Evolutionary conservation across 1,284 basidiomycete species (phyloP), one percentile per base, ranked within the genome.

Genomic region (Volvariella volvacea): DNA sequence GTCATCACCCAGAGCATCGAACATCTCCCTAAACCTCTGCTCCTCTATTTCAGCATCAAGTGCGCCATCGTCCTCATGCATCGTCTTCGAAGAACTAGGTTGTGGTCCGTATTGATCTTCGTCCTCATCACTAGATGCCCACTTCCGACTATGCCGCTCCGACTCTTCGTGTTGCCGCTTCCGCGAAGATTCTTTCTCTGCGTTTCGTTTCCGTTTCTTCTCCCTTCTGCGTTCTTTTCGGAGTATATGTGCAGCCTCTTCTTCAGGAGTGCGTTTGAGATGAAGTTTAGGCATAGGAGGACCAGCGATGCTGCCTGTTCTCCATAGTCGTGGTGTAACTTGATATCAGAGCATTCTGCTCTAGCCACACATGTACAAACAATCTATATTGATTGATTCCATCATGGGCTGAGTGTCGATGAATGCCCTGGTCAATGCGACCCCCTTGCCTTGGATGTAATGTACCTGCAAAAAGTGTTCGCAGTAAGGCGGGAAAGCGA

Each of bases 231-330:
- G 68, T 47, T 67, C 65, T 53, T 78, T 84, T 44, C 69, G 71
- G 21, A 65, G 54, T 43, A 72, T 67, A 17, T 67, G 74, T 33
- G 74, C 73, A n/a, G 64, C 73, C 54, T 82, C 73, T 57, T 88
- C 84, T 45, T 77, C 76, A 2, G 77, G 76, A 0, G 86, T 87
- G 22, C 74, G 75, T 59, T 88, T 88, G 25, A 88, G 67, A 44
- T 70, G 74, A n/a, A 87, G 67, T 58, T 79, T 84, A 34, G 74
- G 68, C 78, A 80, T 80, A 28, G 6, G 25, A 6, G 25, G 12
- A 28, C 25, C 6, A 28, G 25, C 25, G 25, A 28, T 28, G 25
- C 25, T 12, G 25, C 12, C 25, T 28, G 6, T 6, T 28, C 6
- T 6, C 12, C 25, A 28, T 28, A 12, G 6, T 28, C 25, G 25